Percentiles rank a stretch among this genome's conserved stretches.
These are phyloP conservation scores for Cucumis melo DNA, from an alignment of 306 rosid genomes.

Conservation along the genomic window DNA sequence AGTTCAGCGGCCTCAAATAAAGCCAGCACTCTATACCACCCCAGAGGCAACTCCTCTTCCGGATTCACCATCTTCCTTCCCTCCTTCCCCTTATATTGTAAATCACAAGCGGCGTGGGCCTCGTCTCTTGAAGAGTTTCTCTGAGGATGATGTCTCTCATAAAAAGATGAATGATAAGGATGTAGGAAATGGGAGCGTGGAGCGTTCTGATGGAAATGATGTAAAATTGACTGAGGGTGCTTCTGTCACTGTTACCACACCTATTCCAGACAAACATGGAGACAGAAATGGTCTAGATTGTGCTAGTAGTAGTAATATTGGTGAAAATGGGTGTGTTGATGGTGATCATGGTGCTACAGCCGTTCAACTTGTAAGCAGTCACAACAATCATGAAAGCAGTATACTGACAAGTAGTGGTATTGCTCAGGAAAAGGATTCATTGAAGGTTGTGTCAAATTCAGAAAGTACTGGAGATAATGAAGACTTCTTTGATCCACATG, in stretches of 20 bases:
- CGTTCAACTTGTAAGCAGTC: conserved; percentile 20
- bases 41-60: conserved; percentile 80
- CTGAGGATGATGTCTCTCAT: conserved; percentile 37
- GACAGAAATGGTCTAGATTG: conserved; percentile 16
- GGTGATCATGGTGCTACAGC: conserved; percentile 15
- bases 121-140: conserved; percentile 64
- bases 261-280: conserved; percentile 27
- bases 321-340: conserved; percentile 9
- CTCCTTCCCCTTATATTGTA: conserved; percentile 86
- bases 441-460: conserved; percentile 18
- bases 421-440: conserved; percentile 12
- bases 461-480: conserved; percentile 49
- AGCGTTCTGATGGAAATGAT: conserved; percentile 21
- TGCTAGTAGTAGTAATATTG: conserved; percentile 9
- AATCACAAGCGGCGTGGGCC: conserved; percentile 97
- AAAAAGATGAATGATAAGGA: conserved; percentile 17
- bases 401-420: conserved; percentile 12
- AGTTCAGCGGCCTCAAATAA: conserved; percentile 48
- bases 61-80: conserved; percentile 66
- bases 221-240: conserved; percentile 27
- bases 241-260: conserved; percentile 17
- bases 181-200: conserved; percentile 8
- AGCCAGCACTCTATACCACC: conserved; percentile 76
- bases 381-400: conserved; percentile 16
- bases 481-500: conserved; percentile 67